phyloP scores from a whole-genome alignment of 371 early-diverging fungal genomes.

The Rhizomucor pusillus region DNA sequence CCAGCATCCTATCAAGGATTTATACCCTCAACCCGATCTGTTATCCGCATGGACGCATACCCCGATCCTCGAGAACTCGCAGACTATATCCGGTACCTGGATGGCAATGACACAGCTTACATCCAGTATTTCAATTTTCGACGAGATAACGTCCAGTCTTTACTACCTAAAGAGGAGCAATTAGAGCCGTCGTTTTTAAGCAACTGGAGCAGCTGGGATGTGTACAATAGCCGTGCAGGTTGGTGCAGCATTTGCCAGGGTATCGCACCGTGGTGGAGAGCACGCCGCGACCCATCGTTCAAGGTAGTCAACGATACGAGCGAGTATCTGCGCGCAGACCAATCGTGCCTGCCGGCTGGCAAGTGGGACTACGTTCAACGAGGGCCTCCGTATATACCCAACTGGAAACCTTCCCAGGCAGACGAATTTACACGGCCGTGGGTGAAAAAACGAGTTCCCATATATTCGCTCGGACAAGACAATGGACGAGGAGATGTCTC shows the following conservation, averaged over 20 bases:
- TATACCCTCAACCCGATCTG: slow-evolving; percentile 28
- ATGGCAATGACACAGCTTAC: slow-evolving; percentile 35
- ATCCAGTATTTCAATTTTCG: slow-evolving; percentile 28
- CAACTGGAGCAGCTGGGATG: slow-evolving; percentile 25
- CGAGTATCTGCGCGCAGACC: slow-evolving; percentile 20
- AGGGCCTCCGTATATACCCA: slow-evolving; percentile 28
- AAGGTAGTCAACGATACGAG: neutral
- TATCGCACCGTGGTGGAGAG: slow-evolving; percentile 30
- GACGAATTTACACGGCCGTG: slow-evolving; percentile 14
- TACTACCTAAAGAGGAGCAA: slow-evolving; percentile 18
- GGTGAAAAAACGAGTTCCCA: slow-evolving; percentile 9
- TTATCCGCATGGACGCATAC: slow-evolving; percentile 38
- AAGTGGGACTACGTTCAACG: slow-evolving; percentile 32
- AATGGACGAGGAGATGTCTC: neutral
- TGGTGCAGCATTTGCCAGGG: slow-evolving; percentile 40
- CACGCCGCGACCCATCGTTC: slow-evolving; percentile 9
- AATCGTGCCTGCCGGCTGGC: slow-evolving; percentile 17
- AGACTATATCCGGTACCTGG: slow-evolving; percentile 32
- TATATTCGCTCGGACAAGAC: neutral
- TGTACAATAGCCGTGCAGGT: slow-evolving; percentile 14
- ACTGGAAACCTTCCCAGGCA: slow-evolving; percentile 10
- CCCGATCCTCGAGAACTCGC: slow-evolving; percentile 41
- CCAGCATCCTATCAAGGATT: slow-evolving; percentile 32
- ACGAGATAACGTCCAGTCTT: slow-evolving; percentile 3
- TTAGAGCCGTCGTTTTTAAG: slow-evolving; percentile 26